Conservation (phyloP, 1,284 basidiomycete species). For the Dichomitus squalens region DNA sequence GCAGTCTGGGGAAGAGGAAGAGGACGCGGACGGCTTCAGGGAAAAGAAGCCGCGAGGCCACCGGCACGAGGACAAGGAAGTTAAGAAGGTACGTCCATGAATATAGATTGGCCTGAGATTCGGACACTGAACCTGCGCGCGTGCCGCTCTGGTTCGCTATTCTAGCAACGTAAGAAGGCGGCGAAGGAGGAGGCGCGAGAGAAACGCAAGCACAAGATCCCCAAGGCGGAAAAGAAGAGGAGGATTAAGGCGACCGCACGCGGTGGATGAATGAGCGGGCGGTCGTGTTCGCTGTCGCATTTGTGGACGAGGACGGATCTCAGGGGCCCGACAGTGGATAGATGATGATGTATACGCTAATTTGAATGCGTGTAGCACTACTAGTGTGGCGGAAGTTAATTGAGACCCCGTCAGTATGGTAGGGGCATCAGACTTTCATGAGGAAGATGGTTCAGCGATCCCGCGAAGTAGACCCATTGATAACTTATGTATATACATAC, state of each 20-base stretch:
- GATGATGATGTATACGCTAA: not conserved
- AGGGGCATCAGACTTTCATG: too few species aligned
- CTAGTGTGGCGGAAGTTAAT: not conserved
- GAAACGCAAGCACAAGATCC: conserved; percentile 89
- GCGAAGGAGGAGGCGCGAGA: conserved; percentile 87
- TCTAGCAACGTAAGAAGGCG: conserved; percentile 86
- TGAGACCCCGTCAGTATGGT: too few species aligned
- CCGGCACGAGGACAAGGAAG: conserved; percentile 89
- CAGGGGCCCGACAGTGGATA: not conserved
- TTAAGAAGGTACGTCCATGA: conserved; percentile 72
- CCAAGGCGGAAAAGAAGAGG: conserved; percentile 90
- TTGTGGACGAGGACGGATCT: not conserved
- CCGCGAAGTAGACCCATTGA: not conserved
- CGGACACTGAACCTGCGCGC: conserved; percentile 4
- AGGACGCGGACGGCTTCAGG: conserved; percentile 40
- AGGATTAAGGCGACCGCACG: conserved; percentile 65
- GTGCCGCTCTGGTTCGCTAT: conserved; percentile 2
- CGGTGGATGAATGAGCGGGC: conserved; percentile 23
- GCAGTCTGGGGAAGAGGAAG: conserved; percentile 38
- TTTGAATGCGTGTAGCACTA: not conserved
- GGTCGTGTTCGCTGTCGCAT: too few species aligned
- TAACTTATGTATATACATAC: conserved; percentile 14
- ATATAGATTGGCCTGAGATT: conserved; percentile 9
- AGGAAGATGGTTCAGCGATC: not conserved
- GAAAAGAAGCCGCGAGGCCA: conserved; percentile 78